Conservation (phyloP, 139 green algal species). For the Deuterostichococcus epilithicus region DNA sequence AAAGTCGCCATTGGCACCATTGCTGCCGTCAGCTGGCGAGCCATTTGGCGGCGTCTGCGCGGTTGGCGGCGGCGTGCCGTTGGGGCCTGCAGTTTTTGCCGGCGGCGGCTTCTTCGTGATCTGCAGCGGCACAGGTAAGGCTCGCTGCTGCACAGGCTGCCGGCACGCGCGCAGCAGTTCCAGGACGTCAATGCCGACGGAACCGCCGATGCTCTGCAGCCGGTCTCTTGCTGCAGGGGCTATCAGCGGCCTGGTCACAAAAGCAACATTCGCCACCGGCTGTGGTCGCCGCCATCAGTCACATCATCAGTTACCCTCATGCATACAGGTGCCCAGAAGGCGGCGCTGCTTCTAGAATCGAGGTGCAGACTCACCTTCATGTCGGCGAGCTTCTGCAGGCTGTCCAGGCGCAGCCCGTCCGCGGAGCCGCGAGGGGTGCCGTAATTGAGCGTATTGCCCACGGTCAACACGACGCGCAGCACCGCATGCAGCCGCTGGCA, state of each 20-base stretch:
- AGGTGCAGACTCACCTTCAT: slow-evolving; percentile 38
- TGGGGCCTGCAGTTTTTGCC: background rate
- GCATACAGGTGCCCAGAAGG: background rate
- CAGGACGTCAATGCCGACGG: background rate
- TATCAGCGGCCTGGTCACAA: background rate
- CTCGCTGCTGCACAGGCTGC: no score
- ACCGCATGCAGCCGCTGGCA: slow-evolving; percentile 19
- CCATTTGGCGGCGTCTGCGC: background rate
- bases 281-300: background rate
- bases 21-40: background rate
- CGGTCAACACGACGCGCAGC: slow-evolving; percentile 54
- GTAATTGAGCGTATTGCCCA: slow-evolving; percentile 69
- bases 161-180: no score
- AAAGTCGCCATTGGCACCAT: no score
- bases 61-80: no score
- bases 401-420: slow-evolving; percentile 60
- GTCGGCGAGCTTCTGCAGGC: slow-evolving; percentile 61
- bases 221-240: background rate
- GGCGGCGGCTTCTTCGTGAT: slow-evolving; percentile 1
- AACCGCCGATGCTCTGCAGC: background rate
- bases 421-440: slow-evolving; percentile 55
- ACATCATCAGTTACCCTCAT: background rate
- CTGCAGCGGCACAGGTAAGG: background rate
- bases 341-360: no score
- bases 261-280: background rate